Conservation (phyloP, 495 filamentous ascomycete genomes). For the Lophiotrema nucula region DNA sequence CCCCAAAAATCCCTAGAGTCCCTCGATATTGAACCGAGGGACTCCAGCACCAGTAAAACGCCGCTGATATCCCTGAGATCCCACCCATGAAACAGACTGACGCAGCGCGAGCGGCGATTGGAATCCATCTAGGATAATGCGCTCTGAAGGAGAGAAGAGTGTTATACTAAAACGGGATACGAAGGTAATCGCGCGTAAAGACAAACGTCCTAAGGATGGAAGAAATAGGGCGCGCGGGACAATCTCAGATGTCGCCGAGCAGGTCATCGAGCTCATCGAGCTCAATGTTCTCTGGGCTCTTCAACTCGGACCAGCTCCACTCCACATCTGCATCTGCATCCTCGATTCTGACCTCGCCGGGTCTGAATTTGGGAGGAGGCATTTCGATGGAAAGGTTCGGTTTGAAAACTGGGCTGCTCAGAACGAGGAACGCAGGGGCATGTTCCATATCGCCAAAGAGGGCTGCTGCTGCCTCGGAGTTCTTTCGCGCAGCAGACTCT, state of each 20-base stretch:
- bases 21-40: no score
- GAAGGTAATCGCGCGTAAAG: neutral
- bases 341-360: conserved; percentile 14
- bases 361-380: conserved; percentile 16
- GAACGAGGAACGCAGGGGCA: conserved; percentile 25
- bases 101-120: conserved; percentile 26
- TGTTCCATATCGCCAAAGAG: conserved; percentile 43
- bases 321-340: conserved; percentile 16
- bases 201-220: no score
- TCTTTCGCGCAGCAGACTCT: conserved; percentile 38
- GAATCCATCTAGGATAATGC: conserved; percentile 25
- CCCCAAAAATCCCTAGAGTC: conserved; percentile 7
- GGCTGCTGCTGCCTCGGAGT: conserved; percentile 42
- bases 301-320: conserved; percentile 51
- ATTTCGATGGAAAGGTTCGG: conserved; percentile 26
- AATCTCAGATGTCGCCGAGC: conserved; percentile 61
- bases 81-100: neutral
- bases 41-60: conserved; percentile 1
- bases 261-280: conserved; percentile 91
- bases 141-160: conserved; percentile 16
- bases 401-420: conserved; percentile 41
- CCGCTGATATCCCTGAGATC: conserved; percentile 11
- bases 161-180: no score
- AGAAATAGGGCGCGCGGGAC: no score
- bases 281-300: conserved; percentile 84